Conservation (phyloP, 2,329 filamentous ascomycete genomes). For the Aspergillus udagawae region DNA sequence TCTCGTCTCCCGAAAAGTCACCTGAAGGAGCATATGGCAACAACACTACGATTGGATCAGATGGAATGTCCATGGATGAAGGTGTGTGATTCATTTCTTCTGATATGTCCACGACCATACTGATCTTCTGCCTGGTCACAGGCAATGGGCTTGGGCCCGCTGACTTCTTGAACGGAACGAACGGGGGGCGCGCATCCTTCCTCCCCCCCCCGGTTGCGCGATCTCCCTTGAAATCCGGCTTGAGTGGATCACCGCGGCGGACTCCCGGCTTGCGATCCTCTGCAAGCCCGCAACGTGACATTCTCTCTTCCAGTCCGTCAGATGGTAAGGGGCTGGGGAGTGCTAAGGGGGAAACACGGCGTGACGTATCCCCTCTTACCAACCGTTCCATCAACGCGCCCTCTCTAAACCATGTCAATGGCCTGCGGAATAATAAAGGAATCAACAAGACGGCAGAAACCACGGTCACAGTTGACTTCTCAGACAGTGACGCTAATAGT, state of each 20-base stretch:
- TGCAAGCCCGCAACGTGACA: conserved; percentile 31
- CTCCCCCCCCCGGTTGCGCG: conserved; percentile 40
- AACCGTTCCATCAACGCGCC: conserved; percentile 33
- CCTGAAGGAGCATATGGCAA: conserved; percentile 33
- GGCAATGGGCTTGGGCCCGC: conserved; percentile 40
- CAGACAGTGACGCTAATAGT: conserved; percentile 32
- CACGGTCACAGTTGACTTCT: conserved; percentile 27
- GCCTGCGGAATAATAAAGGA: conserved; percentile 18
- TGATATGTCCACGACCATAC: not conserved
- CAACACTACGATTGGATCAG: conserved; percentile 49
- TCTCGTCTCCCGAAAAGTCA: conserved; percentile 78
- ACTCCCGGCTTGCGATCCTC: conserved; percentile 42
- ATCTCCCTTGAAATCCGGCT: conserved; percentile 44
- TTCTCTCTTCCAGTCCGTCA: conserved; percentile 37
- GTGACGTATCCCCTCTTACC: conserved; percentile 33
- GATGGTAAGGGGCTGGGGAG: conserved; percentile 26
- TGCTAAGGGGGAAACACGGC: conserved; percentile 19
- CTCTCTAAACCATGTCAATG: conserved; percentile 22
- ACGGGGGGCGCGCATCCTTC: conserved; percentile 31
- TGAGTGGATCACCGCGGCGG: conserved; percentile 41
- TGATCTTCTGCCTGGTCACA: conserved; percentile 14
- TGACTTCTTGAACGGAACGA: conserved; percentile 36
- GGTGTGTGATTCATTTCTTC: conserved; percentile 44
- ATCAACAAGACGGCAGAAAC: conserved; percentile 16
- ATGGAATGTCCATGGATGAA: conserved; percentile 61